Percentiles rank a stretch among this genome's conserved stretches.
phyloP scores from a whole-genome alignment of 352 stramenopile genomes.

The Phytophthora boehmeriae region DNA sequence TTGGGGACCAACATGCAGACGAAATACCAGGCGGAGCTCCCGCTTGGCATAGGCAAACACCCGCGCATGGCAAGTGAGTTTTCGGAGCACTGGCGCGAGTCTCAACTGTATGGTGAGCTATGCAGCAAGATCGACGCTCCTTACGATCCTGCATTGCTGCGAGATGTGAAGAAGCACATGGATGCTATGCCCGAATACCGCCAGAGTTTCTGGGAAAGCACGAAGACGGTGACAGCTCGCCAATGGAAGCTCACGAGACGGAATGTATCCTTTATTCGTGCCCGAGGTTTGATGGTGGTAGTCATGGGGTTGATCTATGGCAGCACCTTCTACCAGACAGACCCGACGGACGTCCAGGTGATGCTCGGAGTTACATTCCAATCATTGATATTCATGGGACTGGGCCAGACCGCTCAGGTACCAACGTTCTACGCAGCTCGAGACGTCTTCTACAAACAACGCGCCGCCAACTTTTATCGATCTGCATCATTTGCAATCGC shows the following conservation, averaged over 20 bases:
- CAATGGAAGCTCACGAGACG: conserved; percentile 55
- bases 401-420: conserved; percentile 79
- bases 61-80: conserved; percentile 17
- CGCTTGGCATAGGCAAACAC: conserved; percentile 11
- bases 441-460: conserved; percentile 85
- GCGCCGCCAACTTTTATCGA: conserved; percentile 76
- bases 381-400: conserved; percentile 72
- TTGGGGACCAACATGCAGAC: conserved; percentile 47
- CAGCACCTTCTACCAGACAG: conserved; percentile 53
- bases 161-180: conserved; percentile 76
- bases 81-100: conserved; percentile 13
- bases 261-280: conserved; percentile 42
- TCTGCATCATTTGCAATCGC: conserved; percentile 68
- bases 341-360: conserved; percentile 42
- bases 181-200: conserved; percentile 51
- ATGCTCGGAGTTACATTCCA: conserved; percentile 82
- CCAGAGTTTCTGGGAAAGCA: conserved; percentile 36
- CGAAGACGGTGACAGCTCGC: conserved; percentile 29
- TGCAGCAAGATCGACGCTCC: conserved; percentile 8
- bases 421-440: conserved; percentile 72
- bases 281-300: conserved; percentile 39
- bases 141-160: conserved; percentile 11
- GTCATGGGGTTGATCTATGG: conserved; percentile 58
- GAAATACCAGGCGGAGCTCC: conserved; percentile 36
- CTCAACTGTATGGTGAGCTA: conserved; percentile 8